Evolutionary conservation across 306 rosid genomes (phyloP).

Genomic region (Ammopiptanthus mongolicus): DNA sequence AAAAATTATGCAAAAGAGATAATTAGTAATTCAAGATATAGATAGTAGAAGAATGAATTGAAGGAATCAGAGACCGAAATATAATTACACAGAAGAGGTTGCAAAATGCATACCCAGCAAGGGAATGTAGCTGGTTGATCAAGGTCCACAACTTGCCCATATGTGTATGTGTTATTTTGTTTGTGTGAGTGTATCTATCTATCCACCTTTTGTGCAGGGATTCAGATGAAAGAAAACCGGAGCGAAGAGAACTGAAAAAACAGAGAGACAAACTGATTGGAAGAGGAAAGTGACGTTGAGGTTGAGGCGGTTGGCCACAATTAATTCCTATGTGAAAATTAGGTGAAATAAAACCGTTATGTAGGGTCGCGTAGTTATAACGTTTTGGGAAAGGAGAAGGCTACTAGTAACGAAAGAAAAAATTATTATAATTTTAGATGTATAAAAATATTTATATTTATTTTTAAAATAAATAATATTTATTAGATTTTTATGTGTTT

Average conservation of each 20-base stretch:
- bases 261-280: background rate
- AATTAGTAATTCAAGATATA: background rate
- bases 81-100: background rate
- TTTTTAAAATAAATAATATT: too few relatives aligned
- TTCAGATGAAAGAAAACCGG: background rate
- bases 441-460: too few relatives aligned
- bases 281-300: background rate
- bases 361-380: background rate
- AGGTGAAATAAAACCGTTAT: background rate
- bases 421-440: too few relatives aligned
- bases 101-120: conserved; percentile 55
- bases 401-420: too few relatives aligned
- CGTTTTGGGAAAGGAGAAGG: background rate
- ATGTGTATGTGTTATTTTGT: background rate
- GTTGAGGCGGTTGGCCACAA: background rate
- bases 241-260: background rate
- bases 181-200: background rate
- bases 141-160: conserved; percentile 78
- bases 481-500: too few relatives aligned
- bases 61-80: background rate
- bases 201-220: background rate
- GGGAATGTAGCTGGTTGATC: conserved; percentile 59
- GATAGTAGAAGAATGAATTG: background rate
- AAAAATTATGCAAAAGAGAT: background rate
- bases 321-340: background rate